These are phyloP conservation scores for Hypoxylon fuscum DNA, from an alignment of 495 filamentous ascomycete species.

Conservation along the genomic window DNA sequence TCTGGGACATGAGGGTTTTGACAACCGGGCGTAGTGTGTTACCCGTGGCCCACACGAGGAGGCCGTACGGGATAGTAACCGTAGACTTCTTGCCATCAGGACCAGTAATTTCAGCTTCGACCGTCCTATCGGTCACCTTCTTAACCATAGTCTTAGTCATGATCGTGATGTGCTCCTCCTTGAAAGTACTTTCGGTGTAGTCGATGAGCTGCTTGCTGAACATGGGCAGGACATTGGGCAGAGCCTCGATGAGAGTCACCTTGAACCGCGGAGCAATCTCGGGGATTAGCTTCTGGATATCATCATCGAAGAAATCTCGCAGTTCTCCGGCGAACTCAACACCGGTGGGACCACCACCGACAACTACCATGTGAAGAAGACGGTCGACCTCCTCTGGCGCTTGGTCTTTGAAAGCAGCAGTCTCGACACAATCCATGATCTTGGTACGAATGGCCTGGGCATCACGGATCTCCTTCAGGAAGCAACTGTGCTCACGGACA, in stretches of 20 bases:
- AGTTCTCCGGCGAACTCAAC: slow-evolving; percentile 98
- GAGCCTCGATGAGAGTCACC: slow-evolving; percentile 95
- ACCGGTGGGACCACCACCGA: slow-evolving; percentile 96
- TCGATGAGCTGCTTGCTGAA: slow-evolving; percentile 99
- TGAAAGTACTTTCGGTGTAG: slow-evolving; percentile 98
- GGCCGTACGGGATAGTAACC: slow-evolving; percentile 89
- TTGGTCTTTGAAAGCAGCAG: slow-evolving; percentile 98
- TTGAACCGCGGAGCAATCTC: slow-evolving; percentile 94
- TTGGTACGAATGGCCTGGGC: slow-evolving; percentile 95
- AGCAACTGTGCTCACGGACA: slow-evolving; percentile 94
- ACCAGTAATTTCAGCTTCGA: slow-evolving; percentile 86
- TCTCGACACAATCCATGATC: slow-evolving; percentile 99
- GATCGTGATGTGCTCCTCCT: slow-evolving; percentile 96
- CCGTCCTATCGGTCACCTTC: slow-evolving; percentile 92
- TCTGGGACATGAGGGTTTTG: slow-evolving; percentile 88
- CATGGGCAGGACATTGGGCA: slow-evolving; percentile 97
- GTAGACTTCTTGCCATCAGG: slow-evolving; percentile 86
- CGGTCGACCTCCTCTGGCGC: slow-evolving; percentile 88
- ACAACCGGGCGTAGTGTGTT: slow-evolving; percentile 91
- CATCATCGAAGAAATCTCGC: slow-evolving; percentile 97
- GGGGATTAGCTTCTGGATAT: slow-evolving; percentile 97
- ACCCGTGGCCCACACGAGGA: slow-evolving; percentile 98
- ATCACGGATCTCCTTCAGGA: slow-evolving; percentile 97
- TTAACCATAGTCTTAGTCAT: slow-evolving; percentile 99
- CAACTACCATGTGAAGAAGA: slow-evolving; percentile 98